Evolutionary conservation across 75 land plant species (phyloP).

Genomic region (Pinus albicaulis): DNA sequence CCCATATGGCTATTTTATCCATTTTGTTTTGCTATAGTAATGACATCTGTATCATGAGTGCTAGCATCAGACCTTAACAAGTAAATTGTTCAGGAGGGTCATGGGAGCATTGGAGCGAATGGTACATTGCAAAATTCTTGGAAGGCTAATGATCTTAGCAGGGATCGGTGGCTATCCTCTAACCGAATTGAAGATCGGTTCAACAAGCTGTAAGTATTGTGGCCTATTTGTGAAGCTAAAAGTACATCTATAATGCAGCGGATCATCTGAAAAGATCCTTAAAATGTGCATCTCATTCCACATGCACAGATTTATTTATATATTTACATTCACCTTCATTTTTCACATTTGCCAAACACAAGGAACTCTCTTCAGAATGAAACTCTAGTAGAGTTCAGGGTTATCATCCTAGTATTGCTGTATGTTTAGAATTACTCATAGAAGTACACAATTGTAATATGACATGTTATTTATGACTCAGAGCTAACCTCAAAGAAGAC

Average conservation of each 20-base stretch:
- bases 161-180: background rate
- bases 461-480: background rate
- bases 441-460: background rate
- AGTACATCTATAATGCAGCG: background rate
- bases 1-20: background rate
- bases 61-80: background rate
- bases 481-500: too few relatives aligned
- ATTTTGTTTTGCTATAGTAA: background rate
- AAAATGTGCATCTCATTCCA: background rate
- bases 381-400: background rate
- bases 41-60: background rate
- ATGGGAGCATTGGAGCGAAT: background rate
- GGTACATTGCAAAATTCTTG: conserved; percentile 6
- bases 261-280: background rate
- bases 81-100: background rate
- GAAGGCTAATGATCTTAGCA: conserved; percentile 5
- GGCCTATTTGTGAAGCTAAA: background rate
- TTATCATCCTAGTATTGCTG: too few relatives aligned
- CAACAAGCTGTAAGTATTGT: conserved; percentile 5
- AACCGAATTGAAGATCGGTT: conserved; percentile 3
- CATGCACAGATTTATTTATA: background rate
- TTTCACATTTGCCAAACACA: too few relatives aligned
- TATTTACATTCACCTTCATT: background rate
- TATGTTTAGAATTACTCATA: background rate
- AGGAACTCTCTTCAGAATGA: background rate